Evolutionary conservation across 176 grass and related monocot genomes (phyloP).

Genomic region (Bonia amplexicaulis): DNA sequence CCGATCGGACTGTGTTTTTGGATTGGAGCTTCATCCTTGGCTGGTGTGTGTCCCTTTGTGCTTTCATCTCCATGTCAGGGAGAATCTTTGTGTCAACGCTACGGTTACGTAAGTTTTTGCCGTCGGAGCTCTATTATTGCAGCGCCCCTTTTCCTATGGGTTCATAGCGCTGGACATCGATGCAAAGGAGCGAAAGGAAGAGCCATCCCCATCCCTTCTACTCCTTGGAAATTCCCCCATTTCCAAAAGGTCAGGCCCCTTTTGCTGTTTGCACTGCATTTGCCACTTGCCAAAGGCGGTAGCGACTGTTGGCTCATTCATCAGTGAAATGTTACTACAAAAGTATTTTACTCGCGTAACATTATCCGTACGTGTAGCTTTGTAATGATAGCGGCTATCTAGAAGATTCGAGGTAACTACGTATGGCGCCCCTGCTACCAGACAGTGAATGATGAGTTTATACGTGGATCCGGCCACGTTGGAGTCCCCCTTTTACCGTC

Average conservation of each 20-base stretch:
- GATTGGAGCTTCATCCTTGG: background rate
- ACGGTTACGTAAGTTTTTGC: background rate
- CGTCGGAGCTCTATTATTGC: background rate
- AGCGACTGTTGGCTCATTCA: background rate
- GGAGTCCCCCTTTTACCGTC: no score
- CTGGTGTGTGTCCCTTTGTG: background rate
- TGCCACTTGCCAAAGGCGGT: background rate
- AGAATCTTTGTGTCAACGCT: background rate
- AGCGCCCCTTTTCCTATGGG: background rate
- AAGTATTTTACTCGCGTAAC: background rate
- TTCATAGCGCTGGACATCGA: background rate
- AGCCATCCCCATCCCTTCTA: background rate
- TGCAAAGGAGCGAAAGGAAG: background rate
- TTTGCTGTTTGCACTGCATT: background rate
- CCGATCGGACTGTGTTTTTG: background rate
- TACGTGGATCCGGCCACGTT: background rate
- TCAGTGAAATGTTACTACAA: background rate
- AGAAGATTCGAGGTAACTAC: background rate
- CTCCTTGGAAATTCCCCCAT: background rate
- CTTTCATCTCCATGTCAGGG: background rate
- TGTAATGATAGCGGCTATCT: background rate
- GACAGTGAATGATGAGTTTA: background rate
- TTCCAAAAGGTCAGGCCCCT: background rate
- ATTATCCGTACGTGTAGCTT: background rate
- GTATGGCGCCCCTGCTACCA: background rate